These are phyloP conservation scores for Canariomyces notabilis DNA, from an alignment of 2,329 filamentous ascomycete genomes.

Conservation along the genomic window DNA sequence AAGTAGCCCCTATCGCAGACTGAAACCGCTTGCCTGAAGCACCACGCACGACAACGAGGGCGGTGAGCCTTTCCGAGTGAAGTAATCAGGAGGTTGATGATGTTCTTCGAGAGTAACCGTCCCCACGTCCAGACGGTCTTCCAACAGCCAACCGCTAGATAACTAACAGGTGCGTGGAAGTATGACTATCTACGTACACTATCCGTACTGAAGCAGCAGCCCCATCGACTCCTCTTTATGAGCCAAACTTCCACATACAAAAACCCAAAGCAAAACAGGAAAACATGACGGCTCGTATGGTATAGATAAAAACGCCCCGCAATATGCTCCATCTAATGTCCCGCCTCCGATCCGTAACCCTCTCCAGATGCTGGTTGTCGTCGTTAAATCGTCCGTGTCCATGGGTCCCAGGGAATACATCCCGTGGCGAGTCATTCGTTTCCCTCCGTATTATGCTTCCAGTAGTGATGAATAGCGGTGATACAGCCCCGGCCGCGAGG, in stretches of 20 bases:
- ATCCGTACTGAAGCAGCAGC: too few species aligned
- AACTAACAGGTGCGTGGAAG: too few species aligned
- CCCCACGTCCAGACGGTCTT: background rate
- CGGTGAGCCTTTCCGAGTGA: background rate
- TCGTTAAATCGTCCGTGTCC: slow-evolving; percentile 7
- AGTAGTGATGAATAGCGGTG: background rate
- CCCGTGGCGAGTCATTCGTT: slow-evolving; percentile 1
- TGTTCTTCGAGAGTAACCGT: background rate
- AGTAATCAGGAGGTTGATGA: background rate
- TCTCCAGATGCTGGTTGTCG: slow-evolving; percentile 4
- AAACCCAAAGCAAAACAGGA: background rate
- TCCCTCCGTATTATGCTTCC: background rate
- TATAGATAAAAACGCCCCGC: slow-evolving; percentile 16
- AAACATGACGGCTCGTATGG: background rate
- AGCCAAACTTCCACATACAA: background rate
- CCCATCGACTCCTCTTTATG: too few species aligned
- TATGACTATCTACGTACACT: too few species aligned
- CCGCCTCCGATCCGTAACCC: slow-evolving; percentile 5
- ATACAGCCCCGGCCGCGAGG: background rate
- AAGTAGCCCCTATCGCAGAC: too few species aligned
- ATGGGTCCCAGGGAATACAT: slow-evolving; percentile 16
- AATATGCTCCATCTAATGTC: slow-evolving; percentile 20
- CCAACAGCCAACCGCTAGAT: background rate
- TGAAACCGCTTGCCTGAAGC: too few species aligned
- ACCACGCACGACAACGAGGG: too few species aligned